These are phyloP conservation scores for Solanum sejunctum DNA, from an alignment of 257 asterid genomes.

Conservation along the genomic window DNA sequence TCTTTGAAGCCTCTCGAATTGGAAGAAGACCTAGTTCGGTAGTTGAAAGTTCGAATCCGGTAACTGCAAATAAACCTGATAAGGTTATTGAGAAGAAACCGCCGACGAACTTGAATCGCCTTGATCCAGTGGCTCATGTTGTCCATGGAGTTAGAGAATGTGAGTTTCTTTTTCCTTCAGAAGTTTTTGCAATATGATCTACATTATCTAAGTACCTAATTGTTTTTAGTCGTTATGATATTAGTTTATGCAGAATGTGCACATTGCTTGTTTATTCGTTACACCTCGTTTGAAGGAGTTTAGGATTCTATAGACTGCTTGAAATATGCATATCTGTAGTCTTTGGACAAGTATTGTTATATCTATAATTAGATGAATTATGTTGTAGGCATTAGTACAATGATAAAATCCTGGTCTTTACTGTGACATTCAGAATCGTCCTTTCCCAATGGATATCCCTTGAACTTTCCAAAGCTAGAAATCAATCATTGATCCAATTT, in stretches of 20 bases:
- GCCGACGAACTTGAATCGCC: constrained; percentile 49
- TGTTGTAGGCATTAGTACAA: background rate
- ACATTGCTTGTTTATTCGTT: background rate
- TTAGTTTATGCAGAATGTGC: background rate
- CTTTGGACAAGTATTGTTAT: background rate
- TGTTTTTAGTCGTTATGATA: background rate
- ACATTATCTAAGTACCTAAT: background rate
- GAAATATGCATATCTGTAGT: background rate
- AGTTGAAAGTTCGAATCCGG: constrained; percentile 6
- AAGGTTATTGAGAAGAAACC: constrained; percentile 10
- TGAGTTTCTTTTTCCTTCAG: constrained; percentile 12
- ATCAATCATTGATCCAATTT: background rate
- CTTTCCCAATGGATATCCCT: background rate
- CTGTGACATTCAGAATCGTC: background rate
- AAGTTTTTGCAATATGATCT: background rate
- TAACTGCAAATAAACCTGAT: constrained; percentile 6
- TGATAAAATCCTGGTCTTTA: background rate
- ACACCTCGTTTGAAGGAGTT: background rate
- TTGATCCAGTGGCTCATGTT: constrained; percentile 58
- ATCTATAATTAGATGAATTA: background rate
- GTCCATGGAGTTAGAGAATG: constrained; percentile 72
- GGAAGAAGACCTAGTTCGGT: constrained; percentile 18
- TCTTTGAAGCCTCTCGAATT: constrained; percentile 55
- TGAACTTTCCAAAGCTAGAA: background rate
- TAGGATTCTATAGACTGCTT: background rate